These are phyloP conservation scores for Alternaria alternata DNA, from an alignment of 2,329 filamentous ascomycete genomes.

Conservation along the genomic window DNA sequence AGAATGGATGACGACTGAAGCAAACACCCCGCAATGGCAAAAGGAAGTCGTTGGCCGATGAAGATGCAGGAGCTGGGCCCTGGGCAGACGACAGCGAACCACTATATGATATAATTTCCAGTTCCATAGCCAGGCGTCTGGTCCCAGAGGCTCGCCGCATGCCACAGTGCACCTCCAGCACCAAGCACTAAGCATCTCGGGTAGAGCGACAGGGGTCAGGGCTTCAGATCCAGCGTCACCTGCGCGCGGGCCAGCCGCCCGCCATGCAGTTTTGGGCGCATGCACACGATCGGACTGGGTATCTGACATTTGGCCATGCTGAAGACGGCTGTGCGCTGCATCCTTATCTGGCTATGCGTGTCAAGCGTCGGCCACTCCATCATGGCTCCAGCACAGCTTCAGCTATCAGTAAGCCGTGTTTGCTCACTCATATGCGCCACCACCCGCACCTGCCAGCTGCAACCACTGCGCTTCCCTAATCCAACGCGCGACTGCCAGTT, in stretches of 20 bases:
- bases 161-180: constrained; percentile 4
- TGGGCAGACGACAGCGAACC: constrained; percentile 5
- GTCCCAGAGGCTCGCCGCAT: constrained; percentile 7
- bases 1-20: neutral
- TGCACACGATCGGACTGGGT: constrained; percentile 12
- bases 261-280: constrained; percentile 9
- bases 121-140: neutral
- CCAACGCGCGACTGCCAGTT: neutral
- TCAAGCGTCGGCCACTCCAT: constrained; percentile 10
- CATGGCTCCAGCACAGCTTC: constrained; percentile 6
- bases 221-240: constrained; percentile 2
- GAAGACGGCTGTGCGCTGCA: constrained; percentile 17
- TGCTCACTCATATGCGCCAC: constrained; percentile 16
- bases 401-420: neutral
- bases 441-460: constrained; percentile 8
- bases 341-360: constrained; percentile 15
- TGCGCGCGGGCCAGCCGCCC: constrained; percentile 19
- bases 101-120: constrained; percentile 18
- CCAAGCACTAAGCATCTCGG: constrained; percentile 15
- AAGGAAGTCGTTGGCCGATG: neutral
- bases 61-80: constrained; percentile 4
- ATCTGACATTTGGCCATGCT: constrained; percentile 13
- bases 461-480: constrained; percentile 5
- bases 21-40: constrained; percentile 6
- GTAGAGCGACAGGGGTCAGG: constrained; percentile 21